Evolutionary conservation across 495 filamentous ascomycete species (phyloP), one percentile per base, ranked within the genome.

Genomic region (Chaetomium cochliodes): DNA sequence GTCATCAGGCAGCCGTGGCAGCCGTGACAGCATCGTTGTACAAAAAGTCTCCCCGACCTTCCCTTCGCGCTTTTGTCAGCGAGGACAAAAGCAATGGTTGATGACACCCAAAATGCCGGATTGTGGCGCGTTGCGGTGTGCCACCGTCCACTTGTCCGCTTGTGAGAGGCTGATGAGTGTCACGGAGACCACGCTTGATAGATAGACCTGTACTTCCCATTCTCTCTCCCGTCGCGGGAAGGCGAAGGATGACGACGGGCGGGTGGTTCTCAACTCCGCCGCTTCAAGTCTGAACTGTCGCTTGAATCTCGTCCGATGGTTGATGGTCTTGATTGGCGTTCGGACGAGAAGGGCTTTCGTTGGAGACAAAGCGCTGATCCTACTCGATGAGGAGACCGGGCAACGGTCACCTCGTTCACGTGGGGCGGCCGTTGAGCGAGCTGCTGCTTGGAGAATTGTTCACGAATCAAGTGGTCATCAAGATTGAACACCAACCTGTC

Each of bases 91-190:
- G 15, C 44, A 23, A 46, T 44, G 41, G n/a, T 15, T 15, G 42
- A 55, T 60, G 64, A 49, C 50, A 68, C 63, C 56, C 64, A 49
- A 41, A 33, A 49, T 60, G 61, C 46, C 26, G 57, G 46, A 50
- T 37, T 62, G 70, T 70, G 68, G 72, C 68, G 64, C 55, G 66
- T 64, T 57, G 20, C 46, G 30, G 56, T 67, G 58, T 64, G 55
- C 55, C 61, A 59, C 54, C 66, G 67, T 73, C 73, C 70, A 73
- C 73, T 68, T 73, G 71, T 67, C 68, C 44, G 64, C 58, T 39
- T 70, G 70, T 75, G 72, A 75, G 73, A 75, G 73, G 73, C 67
- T 66, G n/a, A 22, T 15, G n/a, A 25, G 6, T 26, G 13, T 15
- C 11, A 44, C 37, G 55, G 6, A 25, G 41, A 1, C 4, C 39